Evolutionary conservation across 768 basidiomycete species (phyloP), one percentile per base, ranked within the genome.

Genomic region (Phallus indusiatus): DNA sequence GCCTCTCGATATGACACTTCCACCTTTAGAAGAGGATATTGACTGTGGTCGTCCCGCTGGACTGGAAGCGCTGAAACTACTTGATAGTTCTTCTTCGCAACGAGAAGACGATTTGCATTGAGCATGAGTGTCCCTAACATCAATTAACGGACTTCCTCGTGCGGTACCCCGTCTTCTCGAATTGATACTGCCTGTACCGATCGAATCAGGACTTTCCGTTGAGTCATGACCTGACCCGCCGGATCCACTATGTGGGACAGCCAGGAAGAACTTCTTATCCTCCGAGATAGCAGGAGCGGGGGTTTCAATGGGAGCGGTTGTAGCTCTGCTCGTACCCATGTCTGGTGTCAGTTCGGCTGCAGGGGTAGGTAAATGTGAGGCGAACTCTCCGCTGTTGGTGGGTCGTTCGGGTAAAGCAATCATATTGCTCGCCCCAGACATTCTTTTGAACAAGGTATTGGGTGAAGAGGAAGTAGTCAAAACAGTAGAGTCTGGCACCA

Each of bases 191-290:
- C 37, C 55, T 17, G 20, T 22, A 11, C 36, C 55, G 7, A 46
- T 9, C 3, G 56, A 58, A 18, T 52, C 56, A 33, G 56, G 56
- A 20, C 56, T 58, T 47, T 51, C 56, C 35, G 35, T 58, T 8
- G 56, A 58, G 17, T 56, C 55, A 34, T 57, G 56, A 22, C 48
- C 55, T 20, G 55, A 56, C 9, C 35, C 55, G 14, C 46, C 47
- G 17, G 56, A 58, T 14, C 56, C 49, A 14, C 8, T 52, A 36
- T 51, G 56, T 6, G 49, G 56, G 47, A 50, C 48, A 5, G 21
- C 56, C n/a, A 58, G 48, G 48, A 58, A 58, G n/a, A 58, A 58
- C 34, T 52, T 58, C 35, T 58, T 58, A n/a, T 58, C 56, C 20
- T 58, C 56, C 24, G 22, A 33, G n/a, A 36, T 17, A 2, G 18